These are phyloP conservation scores for Botryotinia globosa DNA, from an alignment of 2,329 filamentous ascomycete species.

Conservation along the genomic window DNA sequence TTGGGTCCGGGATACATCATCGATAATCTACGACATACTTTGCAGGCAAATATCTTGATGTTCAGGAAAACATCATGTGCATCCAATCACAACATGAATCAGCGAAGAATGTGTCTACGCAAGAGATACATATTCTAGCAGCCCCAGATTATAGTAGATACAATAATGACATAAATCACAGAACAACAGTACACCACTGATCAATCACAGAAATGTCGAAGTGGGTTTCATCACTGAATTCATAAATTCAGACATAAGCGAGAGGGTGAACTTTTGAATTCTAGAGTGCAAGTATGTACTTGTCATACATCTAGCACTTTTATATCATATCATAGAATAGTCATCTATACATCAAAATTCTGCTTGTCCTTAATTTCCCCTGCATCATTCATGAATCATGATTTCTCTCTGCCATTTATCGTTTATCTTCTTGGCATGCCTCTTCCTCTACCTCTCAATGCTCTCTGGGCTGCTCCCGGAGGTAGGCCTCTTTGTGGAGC, in stretches of 20 bases:
- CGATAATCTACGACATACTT: neutral
- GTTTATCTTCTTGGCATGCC: slow-evolving; percentile 71
- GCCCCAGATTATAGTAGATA: neutral
- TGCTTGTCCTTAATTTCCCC: neutral
- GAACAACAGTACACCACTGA: neutral
- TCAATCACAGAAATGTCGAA: neutral
- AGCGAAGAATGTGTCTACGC: neutral
- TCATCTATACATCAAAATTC: neutral
- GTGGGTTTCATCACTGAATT: neutral
- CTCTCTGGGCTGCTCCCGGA: slow-evolving; percentile 82
- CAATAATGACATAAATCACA: neutral
- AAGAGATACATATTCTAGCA: neutral
- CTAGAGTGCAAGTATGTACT: neutral
- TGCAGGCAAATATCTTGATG: neutral
- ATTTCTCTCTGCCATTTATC: slow-evolving; percentile 8
- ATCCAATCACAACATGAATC: neutral
- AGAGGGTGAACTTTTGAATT: slow-evolving; percentile 5
- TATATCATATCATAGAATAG: slow-evolving; percentile 9
- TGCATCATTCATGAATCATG: slow-evolving; percentile 20
- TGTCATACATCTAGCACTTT: slow-evolving; percentile 10
- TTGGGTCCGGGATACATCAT: neutral
- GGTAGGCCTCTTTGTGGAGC: slow-evolving; percentile 73
- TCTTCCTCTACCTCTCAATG: slow-evolving; percentile 76
- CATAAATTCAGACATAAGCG: neutral
- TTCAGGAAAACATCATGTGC: neutral